Conservation (phyloP, 768 basidiomycete genomes). For the Lactarius trivialis region DNA sequence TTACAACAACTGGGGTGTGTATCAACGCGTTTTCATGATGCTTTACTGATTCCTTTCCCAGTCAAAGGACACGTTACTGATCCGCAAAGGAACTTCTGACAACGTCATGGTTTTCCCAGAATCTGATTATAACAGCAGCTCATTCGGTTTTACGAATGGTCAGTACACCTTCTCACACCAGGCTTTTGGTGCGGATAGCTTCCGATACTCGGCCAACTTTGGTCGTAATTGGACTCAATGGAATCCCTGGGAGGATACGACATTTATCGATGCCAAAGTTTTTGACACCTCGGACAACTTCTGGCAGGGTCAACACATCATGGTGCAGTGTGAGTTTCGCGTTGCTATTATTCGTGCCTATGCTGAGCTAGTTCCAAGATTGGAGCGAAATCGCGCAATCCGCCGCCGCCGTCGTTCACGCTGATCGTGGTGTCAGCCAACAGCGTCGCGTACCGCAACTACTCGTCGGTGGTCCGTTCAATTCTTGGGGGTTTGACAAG, state of each 20-base stretch:
- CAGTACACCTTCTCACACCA: slow-evolving; percentile 74
- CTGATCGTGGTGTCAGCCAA: slow-evolving; percentile 56
- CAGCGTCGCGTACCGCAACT: slow-evolving; percentile 80
- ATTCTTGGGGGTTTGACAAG: slow-evolving; percentile 85
- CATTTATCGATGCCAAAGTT: slow-evolving; percentile 51
- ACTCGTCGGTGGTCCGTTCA: slow-evolving; percentile 84
- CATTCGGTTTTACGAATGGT: slow-evolving; percentile 52
- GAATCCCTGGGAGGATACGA: slow-evolving; percentile 69
- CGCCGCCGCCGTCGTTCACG: slow-evolving; percentile 63
- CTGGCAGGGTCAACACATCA: slow-evolving; percentile 81
- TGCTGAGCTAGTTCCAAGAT: slow-evolving; percentile 39
- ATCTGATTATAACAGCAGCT: slow-evolving; percentile 63
- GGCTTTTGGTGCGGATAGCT: slow-evolving; percentile 80
- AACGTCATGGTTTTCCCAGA: slow-evolving; percentile 88
- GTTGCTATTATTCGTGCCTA: background rate
- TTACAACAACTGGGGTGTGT: slow-evolving; percentile 49
- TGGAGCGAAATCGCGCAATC: slow-evolving; percentile 68
- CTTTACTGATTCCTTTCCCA: slow-evolving; percentile 25
- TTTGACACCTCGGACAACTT: slow-evolving; percentile 47
- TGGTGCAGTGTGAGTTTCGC: slow-evolving; percentile 70
- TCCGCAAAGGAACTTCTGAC: slow-evolving; percentile 68
- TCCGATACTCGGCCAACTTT: slow-evolving; percentile 84
- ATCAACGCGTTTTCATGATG: slow-evolving; percentile 3
- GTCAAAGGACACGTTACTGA: slow-evolving; percentile 67
- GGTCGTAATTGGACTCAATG: slow-evolving; percentile 80